Conservation (phyloP, 306 rosid genomes). For the Lupinus albus region DNA sequence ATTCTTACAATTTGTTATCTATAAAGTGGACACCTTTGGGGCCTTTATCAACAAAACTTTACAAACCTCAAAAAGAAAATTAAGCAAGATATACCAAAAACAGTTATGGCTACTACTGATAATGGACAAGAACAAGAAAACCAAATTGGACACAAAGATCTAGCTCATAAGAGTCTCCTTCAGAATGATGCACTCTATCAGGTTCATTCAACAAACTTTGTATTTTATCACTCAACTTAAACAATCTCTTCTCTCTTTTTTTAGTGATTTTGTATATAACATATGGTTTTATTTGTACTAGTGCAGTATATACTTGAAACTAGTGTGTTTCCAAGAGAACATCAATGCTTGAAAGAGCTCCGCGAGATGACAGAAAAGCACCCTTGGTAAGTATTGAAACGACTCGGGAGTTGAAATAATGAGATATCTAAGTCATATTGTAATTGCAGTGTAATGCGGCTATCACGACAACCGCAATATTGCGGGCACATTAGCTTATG, state of each 20-base stretch:
- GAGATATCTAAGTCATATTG: too few species aligned
- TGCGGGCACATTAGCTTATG: too few species aligned
- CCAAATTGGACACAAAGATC: constrained; percentile 57
- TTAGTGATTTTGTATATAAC: not conserved
- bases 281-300: not conserved
- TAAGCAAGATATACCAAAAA: not conserved
- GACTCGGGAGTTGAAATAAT: too few species aligned
- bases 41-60: too few species aligned
- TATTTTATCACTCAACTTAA: not conserved
- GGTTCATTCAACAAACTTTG: constrained; percentile 37
- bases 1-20: too few species aligned
- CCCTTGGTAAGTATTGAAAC: too few species aligned
- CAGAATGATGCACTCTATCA: constrained; percentile 93
- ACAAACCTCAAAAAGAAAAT: not conserved
- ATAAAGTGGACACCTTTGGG: too few species aligned
- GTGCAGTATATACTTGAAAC: constrained; percentile 78
- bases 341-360: constrained; percentile 80
- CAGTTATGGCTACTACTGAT: constrained; percentile 1
- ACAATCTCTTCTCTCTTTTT: not conserved
- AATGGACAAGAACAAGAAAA: constrained; percentile 8
- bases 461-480: too few species aligned
- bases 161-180: constrained; percentile 82
- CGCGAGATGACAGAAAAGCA: constrained; percentile 85
- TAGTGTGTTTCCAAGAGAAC: constrained; percentile 90
- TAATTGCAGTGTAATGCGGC: too few species aligned